phyloP scores from a whole-genome alignment of 2,329 filamentous ascomycete genomes.

The Cladosporium sphaerospermum region DNA sequence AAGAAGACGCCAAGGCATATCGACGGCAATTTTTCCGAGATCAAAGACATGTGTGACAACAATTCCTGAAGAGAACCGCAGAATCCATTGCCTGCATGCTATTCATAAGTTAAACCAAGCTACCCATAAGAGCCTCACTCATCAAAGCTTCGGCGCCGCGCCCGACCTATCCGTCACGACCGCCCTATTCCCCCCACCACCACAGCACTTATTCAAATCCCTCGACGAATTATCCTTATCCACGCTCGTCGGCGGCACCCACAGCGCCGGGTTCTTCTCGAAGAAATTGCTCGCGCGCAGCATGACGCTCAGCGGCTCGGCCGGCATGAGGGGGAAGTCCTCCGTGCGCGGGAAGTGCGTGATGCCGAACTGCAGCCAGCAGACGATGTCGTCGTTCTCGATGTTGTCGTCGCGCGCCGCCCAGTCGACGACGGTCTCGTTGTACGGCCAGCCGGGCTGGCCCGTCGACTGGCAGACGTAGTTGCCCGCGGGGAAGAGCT shows the following conservation, averaged over 20 bases:
- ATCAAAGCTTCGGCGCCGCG: neutral
- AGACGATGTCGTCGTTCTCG: constrained; percentile 43
- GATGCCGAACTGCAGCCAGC: constrained; percentile 46
- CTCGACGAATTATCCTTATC: constrained; percentile 5
- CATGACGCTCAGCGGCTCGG: constrained; percentile 43
- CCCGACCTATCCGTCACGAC: neutral
- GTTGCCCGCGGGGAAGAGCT: constrained; percentile 45
- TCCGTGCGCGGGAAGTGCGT: constrained; percentile 44
- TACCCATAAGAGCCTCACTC: neutral
- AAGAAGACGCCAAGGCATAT: no score
- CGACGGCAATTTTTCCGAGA: no score
- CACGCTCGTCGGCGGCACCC: constrained; percentile 41
- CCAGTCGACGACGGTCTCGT: constrained; percentile 34
- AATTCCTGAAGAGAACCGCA: no score
- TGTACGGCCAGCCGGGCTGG: constrained; percentile 31
- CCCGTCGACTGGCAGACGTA: constrained; percentile 43
- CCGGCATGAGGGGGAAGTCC: constrained; percentile 47
- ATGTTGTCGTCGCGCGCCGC: constrained; percentile 40
- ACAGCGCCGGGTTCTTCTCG: constrained; percentile 46
- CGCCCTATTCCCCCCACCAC: neutral
- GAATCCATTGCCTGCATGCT: no score
- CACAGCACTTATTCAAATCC: constrained; percentile 9
- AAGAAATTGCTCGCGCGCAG: constrained; percentile 51
- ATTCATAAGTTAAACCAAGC: no score
- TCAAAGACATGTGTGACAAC: no score